phyloP scores from a whole-genome alignment of 1,284 basidiomycete species.

The Austroboletus sp. region DNA sequence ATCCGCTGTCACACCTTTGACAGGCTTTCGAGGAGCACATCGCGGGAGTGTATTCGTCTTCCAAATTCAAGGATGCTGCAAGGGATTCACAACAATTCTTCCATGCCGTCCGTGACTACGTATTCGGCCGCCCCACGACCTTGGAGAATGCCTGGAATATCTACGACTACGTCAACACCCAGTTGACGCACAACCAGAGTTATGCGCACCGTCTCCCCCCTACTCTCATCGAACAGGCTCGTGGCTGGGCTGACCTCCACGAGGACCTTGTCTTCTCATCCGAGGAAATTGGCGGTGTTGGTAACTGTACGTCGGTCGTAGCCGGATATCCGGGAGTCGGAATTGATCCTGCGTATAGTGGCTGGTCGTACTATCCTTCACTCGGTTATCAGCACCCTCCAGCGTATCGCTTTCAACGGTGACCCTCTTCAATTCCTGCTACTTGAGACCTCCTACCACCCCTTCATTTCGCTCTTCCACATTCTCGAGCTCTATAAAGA shows the following conservation, averaged over 20 bases:
- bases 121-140: constrained; percentile 61
- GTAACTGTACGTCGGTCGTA: constrained; percentile 54
- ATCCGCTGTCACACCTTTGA: constrained; percentile 11
- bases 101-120: constrained; percentile 53
- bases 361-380: constrained; percentile 72
- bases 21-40: constrained; percentile 62
- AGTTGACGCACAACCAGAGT: constrained; percentile 72
- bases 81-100: constrained; percentile 60
- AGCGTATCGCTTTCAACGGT: constrained; percentile 69
- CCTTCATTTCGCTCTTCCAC: constrained; percentile 82
- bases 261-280: constrained; percentile 73
- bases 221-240: constrained; percentile 61
- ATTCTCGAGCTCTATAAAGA: constrained; percentile 57
- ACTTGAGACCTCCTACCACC: constrained; percentile 77
- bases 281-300: constrained; percentile 54
- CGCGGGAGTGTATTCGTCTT: constrained; percentile 49
- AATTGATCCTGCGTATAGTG: constrained; percentile 41
- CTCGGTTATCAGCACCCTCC: constrained; percentile 62
- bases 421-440: constrained; percentile 73
- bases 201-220: constrained; percentile 68
- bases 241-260: constrained; percentile 68
- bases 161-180: constrained; percentile 70
- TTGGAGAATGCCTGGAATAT: constrained; percentile 73
- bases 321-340: not conserved
- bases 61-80: constrained; percentile 56